Evolutionary conservation across 2,329 filamentous ascomycete genomes (phyloP).

Genomic region (Colletotrichum costaricense): DNA sequence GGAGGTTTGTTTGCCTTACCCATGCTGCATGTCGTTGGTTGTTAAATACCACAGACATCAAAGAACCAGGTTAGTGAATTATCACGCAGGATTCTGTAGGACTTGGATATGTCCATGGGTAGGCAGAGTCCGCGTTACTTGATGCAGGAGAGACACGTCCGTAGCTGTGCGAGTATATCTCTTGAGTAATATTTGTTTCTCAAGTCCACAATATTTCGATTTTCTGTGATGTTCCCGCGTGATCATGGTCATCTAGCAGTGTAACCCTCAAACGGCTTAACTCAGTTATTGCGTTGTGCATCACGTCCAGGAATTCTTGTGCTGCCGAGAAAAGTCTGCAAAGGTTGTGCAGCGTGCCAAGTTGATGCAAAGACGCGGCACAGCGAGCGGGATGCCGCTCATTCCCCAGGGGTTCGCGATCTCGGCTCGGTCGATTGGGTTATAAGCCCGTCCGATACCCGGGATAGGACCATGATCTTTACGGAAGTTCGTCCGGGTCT

Average conservation of each 20-base stretch:
- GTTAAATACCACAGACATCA: not conserved
- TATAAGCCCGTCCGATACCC: not conserved
- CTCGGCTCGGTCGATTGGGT: not conserved
- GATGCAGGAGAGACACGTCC: no score
- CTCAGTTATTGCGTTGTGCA: no score
- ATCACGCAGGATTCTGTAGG: not conserved
- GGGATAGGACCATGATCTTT: not conserved
- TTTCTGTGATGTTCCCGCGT: no score
- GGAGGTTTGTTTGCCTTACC: not conserved
- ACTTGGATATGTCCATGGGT: not conserved
- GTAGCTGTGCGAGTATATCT: no score
- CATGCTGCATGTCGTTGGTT: not conserved
- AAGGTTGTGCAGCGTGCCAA: not conserved
- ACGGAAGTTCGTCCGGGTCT: not conserved
- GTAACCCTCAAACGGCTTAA: no score
- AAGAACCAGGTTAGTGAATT: not conserved
- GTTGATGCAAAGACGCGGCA: conserved; percentile 16
- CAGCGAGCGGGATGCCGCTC: not conserved
- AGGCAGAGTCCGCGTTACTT: no score
- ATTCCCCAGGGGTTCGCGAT: not conserved
- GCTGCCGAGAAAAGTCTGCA: no score
- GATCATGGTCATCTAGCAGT: no score
- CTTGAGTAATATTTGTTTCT: no score
- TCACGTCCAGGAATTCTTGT: no score
- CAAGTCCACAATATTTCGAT: no score